Evolutionary conservation across 1,284 basidiomycete species (phyloP), one percentile per base, ranked within the genome.

Genomic region (Schizophyllum amplum): DNA sequence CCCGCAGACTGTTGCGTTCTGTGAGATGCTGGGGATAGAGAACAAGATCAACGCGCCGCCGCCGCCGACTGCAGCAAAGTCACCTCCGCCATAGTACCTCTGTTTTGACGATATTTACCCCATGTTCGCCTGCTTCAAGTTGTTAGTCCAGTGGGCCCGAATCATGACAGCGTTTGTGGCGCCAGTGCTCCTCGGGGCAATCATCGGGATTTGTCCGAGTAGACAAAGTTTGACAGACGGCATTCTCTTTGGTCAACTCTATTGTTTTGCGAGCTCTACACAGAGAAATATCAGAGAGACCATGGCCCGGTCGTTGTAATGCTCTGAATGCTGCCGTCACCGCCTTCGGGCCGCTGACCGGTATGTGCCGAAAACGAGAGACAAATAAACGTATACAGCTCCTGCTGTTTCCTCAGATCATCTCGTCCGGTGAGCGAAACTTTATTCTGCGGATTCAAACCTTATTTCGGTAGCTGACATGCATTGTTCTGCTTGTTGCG

Each of bases 1-100:
- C 66, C 90, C 92, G 7, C 96, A 98, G 67, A 99, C 95, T 0
- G 84, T 84, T 56, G 87, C 92, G 1, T 89, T 98, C 63, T 93
- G 92, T 64, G 70, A 74, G 24, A 83, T 97, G 77, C 67, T 98
- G 24, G 80, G 82, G 3, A 80, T 99, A 26, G 78, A 83, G 61
- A 95, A 97, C 71, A 86, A 83, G 66, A 83, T 96, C 59, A 92
- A 94, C 64, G 68, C 65, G 42, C 59, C 59, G 4, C 33, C 33
- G 17, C 33, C 33, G 17, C 13, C 33, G 17, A 42, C 33, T 42
- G 33, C 4, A n/a, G n/a, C n/a, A n/a, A n/a, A n/a, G n/a, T n/a
- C n/a, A n/a, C n/a, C n/a, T n/a, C n/a, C n/a, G n/a, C n/a, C n/a
- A n/a, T n/a, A 17, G 33, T 9, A 17, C 33, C 17, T 42, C 17